Base-by-base conservation (phyloP, 2,329 filamentous ascomycete genomes). In the Fusarium falciforme region DNA sequence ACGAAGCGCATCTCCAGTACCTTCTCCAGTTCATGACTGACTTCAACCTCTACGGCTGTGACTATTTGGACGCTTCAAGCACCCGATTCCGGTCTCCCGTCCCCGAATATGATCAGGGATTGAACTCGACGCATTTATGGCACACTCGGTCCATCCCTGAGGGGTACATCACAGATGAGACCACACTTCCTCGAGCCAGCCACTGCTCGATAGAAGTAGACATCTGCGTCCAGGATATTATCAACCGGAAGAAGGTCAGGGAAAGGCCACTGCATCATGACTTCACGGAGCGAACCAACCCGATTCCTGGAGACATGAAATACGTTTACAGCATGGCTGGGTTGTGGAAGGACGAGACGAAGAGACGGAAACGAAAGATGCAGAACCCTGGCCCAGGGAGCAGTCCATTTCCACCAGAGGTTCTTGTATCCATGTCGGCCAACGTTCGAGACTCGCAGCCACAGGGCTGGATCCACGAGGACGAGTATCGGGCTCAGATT, bases 21-120 rank as follows among this genome's bases (percentile, higher is more conserved):
- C 85, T 98, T 10, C 87, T 96, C 11, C 97, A 99, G 83, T 99
- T 97, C 90, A 98, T 99, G 96, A 93, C 93, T 73, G 97, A 99
- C 82, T 99, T 97, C 86, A 99, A 98, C 80, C 86, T 99, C 75
- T 98, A 97, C 81, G 97, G 97, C 8, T 99, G 96, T 80, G 92
- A 91, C 65, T 97, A 96, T 78, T 91, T 98, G 73, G 90, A 96
- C 67, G 93, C 91, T 59, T 86, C 86, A 11, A 93, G 90, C 72
- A 90, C 92, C 1, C 87, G 84, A 31, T 98, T 98, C 79, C 90
- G 96, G 64, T 86, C 87, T 3, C 95, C 95, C 0, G 86, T 98
- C 2, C 95, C 95, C 0, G 85, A 88, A 10, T 91, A 90, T 77
- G 85, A 91, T n/a, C 88, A 92, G 25, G 84, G 91, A 7, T 82